A percentile compares a stretch with the other conserved stretches of the same genome.
phyloP scores from a whole-genome alignment of 2,329 filamentous ascomycete genomes.

The Stachybotrys chlorohalonatus region DNA sequence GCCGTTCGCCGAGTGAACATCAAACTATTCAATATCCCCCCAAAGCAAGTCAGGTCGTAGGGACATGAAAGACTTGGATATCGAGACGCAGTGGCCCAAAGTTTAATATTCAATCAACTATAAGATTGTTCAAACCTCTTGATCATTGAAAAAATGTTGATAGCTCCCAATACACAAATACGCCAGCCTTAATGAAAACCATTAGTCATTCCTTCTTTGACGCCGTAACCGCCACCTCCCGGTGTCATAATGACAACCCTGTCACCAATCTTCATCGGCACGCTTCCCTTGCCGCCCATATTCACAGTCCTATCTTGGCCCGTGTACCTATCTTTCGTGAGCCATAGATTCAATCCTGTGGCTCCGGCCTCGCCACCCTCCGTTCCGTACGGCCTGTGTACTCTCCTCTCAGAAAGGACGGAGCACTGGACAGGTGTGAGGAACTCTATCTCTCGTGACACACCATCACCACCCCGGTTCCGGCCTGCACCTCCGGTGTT shows the following conservation, averaged over 20 bases:
- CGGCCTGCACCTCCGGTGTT: constrained; percentile 50
- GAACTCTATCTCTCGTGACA: constrained; percentile 71
- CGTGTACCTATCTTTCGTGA: neutral
- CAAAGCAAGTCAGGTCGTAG: no score
- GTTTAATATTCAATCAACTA: no score
- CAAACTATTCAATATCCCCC: no score
- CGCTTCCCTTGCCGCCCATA: neutral
- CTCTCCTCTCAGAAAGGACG: constrained; percentile 69
- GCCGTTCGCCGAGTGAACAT: no score
- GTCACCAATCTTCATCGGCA: neutral
- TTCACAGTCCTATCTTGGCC: neutral
- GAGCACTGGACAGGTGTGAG: constrained; percentile 64
- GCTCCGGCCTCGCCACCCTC: neutral
- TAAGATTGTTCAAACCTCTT: no score
- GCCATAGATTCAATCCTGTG: neutral
- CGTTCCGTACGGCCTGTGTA: constrained; percentile 32
- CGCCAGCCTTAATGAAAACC: neutral
- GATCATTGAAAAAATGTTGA: no score
- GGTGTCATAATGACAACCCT: neutral
- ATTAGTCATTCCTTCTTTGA: neutral
- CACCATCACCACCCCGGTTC: constrained; percentile 64
- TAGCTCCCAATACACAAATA: no score
- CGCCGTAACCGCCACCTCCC: neutral
- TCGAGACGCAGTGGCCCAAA: no score
- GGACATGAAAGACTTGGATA: no score